phyloP scores from a whole-genome alignment of 345 rosid species.

The Pistacia atlantica region DNA sequence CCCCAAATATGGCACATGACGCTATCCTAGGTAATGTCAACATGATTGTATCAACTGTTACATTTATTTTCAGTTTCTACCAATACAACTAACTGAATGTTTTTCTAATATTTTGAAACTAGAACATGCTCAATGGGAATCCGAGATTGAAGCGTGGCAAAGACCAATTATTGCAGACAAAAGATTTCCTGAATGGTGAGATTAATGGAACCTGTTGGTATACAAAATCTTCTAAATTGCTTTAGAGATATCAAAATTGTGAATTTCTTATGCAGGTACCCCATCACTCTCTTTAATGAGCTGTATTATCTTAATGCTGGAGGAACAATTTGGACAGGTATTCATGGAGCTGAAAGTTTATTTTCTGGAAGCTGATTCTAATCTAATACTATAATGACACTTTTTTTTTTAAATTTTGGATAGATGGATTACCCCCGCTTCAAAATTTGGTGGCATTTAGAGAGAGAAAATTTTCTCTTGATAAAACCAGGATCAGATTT shows the following conservation, averaged over 20 bases:
- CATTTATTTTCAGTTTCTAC: not conserved
- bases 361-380: constrained; percentile 1
- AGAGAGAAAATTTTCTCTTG: constrained; percentile 68
- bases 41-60: constrained; percentile 8
- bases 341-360: constrained; percentile 2
- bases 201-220: constrained; percentile 8
- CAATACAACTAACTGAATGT: constrained; percentile 5
- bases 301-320: constrained; percentile 94
- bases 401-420: constrained; percentile 13
- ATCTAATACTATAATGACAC: not conserved
- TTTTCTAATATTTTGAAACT: constrained; percentile 22
- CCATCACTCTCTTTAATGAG: constrained; percentile 85
- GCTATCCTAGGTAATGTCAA: constrained; percentile 68
- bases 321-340: constrained; percentile 96
- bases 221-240: constrained; percentile 21
- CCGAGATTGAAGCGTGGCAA: constrained; percentile 93
- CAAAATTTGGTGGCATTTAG: constrained; percentile 61
- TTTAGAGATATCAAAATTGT: constrained; percentile 16
- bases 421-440: constrained; percentile 82
- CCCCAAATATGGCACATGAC: constrained; percentile 75
- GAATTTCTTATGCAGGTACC: constrained; percentile 63
- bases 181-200: constrained; percentile 86
- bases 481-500: constrained; percentile 38
- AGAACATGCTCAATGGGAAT: constrained; percentile 80
- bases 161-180: constrained; percentile 84